Evolutionary conservation across 2,329 filamentous ascomycete species (phyloP), one percentile per base, ranked within the genome.

Genomic region (Sphaerulina musiva): DNA sequence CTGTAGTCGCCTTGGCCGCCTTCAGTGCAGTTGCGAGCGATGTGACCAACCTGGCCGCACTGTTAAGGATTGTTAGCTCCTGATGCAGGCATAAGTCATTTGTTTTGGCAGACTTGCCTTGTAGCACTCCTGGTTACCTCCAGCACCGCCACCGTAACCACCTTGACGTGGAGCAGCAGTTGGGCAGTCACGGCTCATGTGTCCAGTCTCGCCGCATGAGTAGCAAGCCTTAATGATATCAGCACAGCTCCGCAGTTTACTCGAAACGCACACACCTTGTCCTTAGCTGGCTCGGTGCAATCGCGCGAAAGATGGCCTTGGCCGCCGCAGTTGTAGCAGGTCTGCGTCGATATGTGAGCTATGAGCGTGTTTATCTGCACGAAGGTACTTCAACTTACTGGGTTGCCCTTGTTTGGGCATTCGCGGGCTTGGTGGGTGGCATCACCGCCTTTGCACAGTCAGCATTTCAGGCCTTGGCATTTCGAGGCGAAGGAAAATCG

Each of bases 1-100:
- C 71, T 70, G 57, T 67, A 67, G 61, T 74, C 74, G 56, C 68
- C 64, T 70, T 73, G 72, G 56, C 79, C 79, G 56, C 80, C 80
- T 76, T 88, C 82, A 68, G 81, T 78, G 83, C 88, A 93, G 81
- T 90, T 90, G 67, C 87, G 89, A 66, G 93, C 92, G 73, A 97
- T 96, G 81, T 97, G 93, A 57, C 93, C 93, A 63, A 90, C 81
- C 79, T 95, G 88, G 60, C 91, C 91, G 76, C 93, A 98, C 86
- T 96, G 84, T 96, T 96, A 84, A 90, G 95, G 34, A 29, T 6
- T 29, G 44, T 59, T 34, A 61, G 57, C 76, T 95, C 86, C 20
- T 8, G n/a, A n/a, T 40, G 17, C 29, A 7, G 20, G n/a, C 11
- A 45, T 6, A 34, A 20, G 6, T 6, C 12, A 12, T 6, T 11